phyloP scores from a whole-genome alignment of 345 rosid species.

The Cardamine chenopodiifolia region DNA sequence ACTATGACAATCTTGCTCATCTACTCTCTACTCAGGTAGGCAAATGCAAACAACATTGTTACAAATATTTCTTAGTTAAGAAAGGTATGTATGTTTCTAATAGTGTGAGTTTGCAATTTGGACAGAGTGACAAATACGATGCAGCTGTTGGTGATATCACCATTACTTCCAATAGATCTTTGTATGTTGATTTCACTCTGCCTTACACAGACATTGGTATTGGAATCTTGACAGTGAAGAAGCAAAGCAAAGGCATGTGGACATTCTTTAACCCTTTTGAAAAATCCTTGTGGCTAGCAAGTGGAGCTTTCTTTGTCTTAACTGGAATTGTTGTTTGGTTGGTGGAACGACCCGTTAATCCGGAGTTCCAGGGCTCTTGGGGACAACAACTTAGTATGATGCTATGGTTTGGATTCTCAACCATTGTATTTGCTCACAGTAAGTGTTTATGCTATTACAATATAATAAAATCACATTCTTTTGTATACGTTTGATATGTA shows the following conservation, averaged over 20 bases:
- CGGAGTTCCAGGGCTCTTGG: slow-evolving; percentile 41
- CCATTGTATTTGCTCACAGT: slow-evolving; percentile 43
- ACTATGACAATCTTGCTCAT: slow-evolving; percentile 39
- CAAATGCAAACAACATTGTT: neutral
- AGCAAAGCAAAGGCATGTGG: slow-evolving; percentile 26
- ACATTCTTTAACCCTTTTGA: slow-evolving; percentile 40
- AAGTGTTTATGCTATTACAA: slow-evolving; percentile 3
- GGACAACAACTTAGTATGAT: slow-evolving; percentile 37
- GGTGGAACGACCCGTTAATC: slow-evolving; percentile 31
- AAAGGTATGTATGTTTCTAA: slow-evolving; percentile 5
- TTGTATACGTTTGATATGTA: neutral
- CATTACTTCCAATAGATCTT: slow-evolving; percentile 35
- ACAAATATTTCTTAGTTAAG: neutral
- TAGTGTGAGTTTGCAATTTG: neutral
- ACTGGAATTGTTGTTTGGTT: slow-evolving; percentile 40
- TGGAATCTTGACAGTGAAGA: slow-evolving; percentile 27
- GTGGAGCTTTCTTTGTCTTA: slow-evolving; percentile 37
- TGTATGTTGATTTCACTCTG: slow-evolving; percentile 34
- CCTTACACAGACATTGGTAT: slow-evolving; percentile 40
- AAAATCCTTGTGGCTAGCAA: slow-evolving; percentile 34
- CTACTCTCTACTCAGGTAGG: slow-evolving; percentile 46
- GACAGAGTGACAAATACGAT: slow-evolving; percentile 36
- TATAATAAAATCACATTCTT: neutral
- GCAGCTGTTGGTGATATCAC: slow-evolving; percentile 44
- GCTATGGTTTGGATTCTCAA: slow-evolving; percentile 44